phyloP scores from a whole-genome alignment of 352 stramenopile species.

The Phytophthora sp. region DNA sequence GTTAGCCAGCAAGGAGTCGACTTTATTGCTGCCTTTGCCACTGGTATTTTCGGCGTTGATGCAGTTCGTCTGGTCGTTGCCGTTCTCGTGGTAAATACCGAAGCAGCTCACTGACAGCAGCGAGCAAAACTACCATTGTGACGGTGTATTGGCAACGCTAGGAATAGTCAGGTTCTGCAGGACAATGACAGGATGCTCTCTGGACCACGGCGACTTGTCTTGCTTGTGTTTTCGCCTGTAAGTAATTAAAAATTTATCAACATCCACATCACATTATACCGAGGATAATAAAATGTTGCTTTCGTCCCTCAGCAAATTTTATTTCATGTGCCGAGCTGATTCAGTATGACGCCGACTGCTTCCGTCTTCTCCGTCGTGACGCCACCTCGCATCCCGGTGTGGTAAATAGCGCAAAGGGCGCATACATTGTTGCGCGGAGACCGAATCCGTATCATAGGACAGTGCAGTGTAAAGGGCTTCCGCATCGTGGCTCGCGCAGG shows the following conservation, averaged over 20 bases:
- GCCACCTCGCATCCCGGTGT: neutral
- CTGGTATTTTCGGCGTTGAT: constrained; percentile 20
- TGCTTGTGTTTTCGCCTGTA: constrained; percentile 18
- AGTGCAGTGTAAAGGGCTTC: constrained; percentile 10
- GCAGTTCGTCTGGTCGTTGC: constrained; percentile 16
- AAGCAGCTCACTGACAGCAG: constrained; percentile 14
- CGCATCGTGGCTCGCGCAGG: constrained; percentile 15
- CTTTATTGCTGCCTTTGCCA: constrained; percentile 28
- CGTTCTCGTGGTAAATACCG: constrained; percentile 23
- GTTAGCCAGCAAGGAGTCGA: constrained; percentile 21
- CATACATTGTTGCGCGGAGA: constrained; percentile 25
- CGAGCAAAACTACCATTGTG: constrained; percentile 29
- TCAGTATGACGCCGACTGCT: no score
- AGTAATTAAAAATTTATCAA: constrained; percentile 4
- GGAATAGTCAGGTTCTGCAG: constrained; percentile 31
- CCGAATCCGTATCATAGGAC: constrained; percentile 8
- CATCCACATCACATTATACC: no score
- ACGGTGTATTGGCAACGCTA: constrained; percentile 10
- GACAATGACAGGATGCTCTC: constrained; percentile 13
- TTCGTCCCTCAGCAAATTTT: no score
- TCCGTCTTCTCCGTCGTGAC: no score
- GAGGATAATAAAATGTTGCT: no score
- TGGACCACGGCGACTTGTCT: neutral
- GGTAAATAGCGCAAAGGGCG: constrained; percentile 16
- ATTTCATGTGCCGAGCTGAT: no score